A percentile compares a stretch with the other conserved stretches of the same genome.
Conservation (phyloP, 148 eudicot species). For the Nepenthes gracilis region DNA sequence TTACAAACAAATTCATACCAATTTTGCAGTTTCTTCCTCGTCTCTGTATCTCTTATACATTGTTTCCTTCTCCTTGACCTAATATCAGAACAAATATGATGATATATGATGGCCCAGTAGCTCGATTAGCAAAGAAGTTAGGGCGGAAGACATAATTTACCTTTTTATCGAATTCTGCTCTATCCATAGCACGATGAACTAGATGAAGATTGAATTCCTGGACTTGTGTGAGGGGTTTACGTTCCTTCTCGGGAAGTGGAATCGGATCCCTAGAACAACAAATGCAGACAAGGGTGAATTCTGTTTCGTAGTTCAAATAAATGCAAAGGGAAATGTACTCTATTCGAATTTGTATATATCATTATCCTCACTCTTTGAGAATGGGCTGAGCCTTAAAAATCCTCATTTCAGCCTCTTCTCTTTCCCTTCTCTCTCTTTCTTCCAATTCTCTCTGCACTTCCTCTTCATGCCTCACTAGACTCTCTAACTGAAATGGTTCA, state of each 20-base stretch:
- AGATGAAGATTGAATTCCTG: conserved; percentile 78
- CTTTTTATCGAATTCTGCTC: conserved; percentile 93
- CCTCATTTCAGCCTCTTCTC: conserved; percentile 77
- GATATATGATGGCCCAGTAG: background rate
- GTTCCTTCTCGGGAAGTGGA: conserved; percentile 77
- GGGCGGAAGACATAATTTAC: background rate
- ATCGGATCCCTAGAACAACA: conserved; percentile 58
- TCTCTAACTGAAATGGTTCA: conserved; percentile 80
- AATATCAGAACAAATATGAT: background rate
- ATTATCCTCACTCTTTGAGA: conserved; percentile 50
- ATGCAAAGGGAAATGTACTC: too few relatives aligned
- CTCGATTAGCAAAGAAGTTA: background rate
- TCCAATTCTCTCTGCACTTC: conserved; percentile 84
- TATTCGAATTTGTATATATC: too few relatives aligned
- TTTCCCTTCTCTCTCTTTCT: conserved; percentile 59
- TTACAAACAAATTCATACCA: conserved; percentile 26
- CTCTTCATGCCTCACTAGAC: conserved; percentile 76
- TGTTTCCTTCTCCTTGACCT: conserved; percentile 72
- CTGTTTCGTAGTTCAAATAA: too few relatives aligned
- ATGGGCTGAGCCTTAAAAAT: conserved; percentile 82
- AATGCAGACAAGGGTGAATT: too few relatives aligned
- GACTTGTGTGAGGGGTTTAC: conserved; percentile 79
- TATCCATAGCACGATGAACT: conserved; percentile 67
- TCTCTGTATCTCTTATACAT: conserved; percentile 88
- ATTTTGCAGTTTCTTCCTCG: conserved; percentile 74